A percentile compares a stretch with the other conserved stretches of the same genome.
Conservation (phyloP, 352 stramenopile species). For the Phytophthora boehmeriae region DNA sequence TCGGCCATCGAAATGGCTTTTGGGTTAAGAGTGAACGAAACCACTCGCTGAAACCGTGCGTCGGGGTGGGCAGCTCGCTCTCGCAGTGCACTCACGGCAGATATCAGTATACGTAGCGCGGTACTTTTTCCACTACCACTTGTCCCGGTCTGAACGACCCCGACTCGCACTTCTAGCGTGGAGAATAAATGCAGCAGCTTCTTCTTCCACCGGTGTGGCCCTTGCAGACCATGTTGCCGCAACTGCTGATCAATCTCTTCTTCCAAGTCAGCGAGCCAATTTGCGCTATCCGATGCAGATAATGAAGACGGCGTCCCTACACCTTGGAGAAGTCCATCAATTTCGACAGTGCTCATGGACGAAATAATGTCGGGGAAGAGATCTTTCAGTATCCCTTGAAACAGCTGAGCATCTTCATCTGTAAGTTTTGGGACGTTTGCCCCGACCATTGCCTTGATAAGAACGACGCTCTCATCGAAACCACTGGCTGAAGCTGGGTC, state of each 20-base stretch:
- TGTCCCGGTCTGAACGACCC: slow-evolving; percentile 78
- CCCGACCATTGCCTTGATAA: slow-evolving; percentile 95
- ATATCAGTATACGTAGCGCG: slow-evolving; percentile 47
- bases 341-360: slow-evolving; percentile 18
- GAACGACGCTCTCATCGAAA: slow-evolving; percentile 69
- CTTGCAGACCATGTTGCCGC: slow-evolving; percentile 57
- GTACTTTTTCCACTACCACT: slow-evolving; percentile 81
- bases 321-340: slow-evolving; percentile 23
- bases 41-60: slow-evolving; percentile 57
- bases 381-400: slow-evolving; percentile 89
- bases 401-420: slow-evolving; percentile 88
- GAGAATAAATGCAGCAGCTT: slow-evolving; percentile 94
- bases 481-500: slow-evolving; percentile 9
- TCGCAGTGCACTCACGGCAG: slow-evolving; percentile 54
- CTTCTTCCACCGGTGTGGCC: slow-evolving; percentile 71
- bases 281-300: not conserved
- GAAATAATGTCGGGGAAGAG: slow-evolving; percentile 74
- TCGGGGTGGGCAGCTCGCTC: slow-evolving; percentile 55
- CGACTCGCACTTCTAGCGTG: slow-evolving; percentile 91
- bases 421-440: slow-evolving; percentile 93
- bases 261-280: slow-evolving; percentile 60
- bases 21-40: slow-evolving; percentile 74
- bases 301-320: slow-evolving; percentile 17
- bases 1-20: slow-evolving; percentile 84
- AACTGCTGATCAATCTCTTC: slow-evolving; percentile 84